Percentiles rank a stretch among this genome's conserved stretches.
Conservation (phyloP, 768 basidiomycete genomes). For the Brasilioporus rufonigricans region DNA sequence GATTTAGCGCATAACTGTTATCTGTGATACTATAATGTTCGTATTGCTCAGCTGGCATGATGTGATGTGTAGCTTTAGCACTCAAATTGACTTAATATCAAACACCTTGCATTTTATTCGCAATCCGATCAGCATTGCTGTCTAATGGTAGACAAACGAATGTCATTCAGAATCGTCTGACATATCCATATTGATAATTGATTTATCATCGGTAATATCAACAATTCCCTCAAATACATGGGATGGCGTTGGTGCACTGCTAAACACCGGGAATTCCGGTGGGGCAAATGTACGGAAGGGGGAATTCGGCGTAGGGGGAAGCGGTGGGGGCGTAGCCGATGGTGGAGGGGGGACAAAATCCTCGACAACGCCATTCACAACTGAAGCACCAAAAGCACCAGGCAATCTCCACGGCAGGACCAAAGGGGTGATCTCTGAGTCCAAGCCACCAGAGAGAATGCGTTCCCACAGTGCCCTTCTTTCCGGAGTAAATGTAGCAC, state of each 20-base stretch:
- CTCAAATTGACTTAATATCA: constrained; percentile 1
- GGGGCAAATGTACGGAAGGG: not conserved
- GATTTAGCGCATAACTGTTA: constrained; percentile 4
- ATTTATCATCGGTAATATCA: constrained; percentile 4
- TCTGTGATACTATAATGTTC: constrained; percentile 7
- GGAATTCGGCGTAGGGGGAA: constrained; percentile 23
- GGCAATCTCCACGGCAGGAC: constrained; percentile 26
- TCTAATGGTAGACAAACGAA: not conserved
- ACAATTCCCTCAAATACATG: not conserved
- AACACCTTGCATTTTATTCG: not conserved
- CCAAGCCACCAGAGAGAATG: constrained; percentile 27
- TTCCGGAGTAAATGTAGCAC: constrained; percentile 34
- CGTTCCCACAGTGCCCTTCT: constrained; percentile 41
- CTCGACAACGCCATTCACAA: constrained; percentile 9
- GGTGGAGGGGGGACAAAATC: constrained; percentile 33
- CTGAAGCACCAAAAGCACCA: constrained; percentile 12
- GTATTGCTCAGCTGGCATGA: constrained; percentile 24
- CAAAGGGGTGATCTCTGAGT: not conserved
- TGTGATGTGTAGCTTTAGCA: constrained; percentile 27
- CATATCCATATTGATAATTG: constrained; percentile 26
- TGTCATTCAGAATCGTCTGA: constrained; percentile 26
- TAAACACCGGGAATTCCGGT: not conserved
- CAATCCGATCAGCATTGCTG: not conserved
- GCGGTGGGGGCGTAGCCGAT: constrained; percentile 32
- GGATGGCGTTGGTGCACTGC: not conserved